Base-by-base conservation (phyloP, 768 basidiomycete genomes). In the Boletus rubroflammeus region DNA sequence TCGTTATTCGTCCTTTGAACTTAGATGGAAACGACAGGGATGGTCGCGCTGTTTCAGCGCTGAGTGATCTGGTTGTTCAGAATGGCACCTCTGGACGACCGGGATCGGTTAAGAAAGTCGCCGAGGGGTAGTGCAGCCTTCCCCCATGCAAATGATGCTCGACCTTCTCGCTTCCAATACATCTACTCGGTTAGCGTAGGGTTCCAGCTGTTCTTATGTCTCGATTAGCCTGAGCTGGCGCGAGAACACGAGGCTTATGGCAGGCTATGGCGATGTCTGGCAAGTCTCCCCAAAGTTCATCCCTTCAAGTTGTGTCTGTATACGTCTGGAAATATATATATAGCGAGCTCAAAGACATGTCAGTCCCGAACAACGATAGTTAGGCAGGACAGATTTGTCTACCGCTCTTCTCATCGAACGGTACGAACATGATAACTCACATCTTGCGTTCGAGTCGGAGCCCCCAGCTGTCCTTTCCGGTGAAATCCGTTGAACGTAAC, bases 1-100 rank as follows among this genome's bases (percentile, higher is more conserved):
- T 49, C 50, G 19, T 48, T 40, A 55, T 54, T 42, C 48, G 45
- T 54, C 26, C 44, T 8, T n/a, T 10, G 39, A 44, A 60, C n/a
- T 23, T 9, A 38, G 32, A 45, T n/a, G 39, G 41, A 50, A 23
- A 42, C n/a, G 47, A 21, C 35, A 50, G 19, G 36, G 14, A 25
- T 21, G 31, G 14, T 25, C 48, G 55, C 31, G 40, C 28, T 47
- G 55, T 53, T 50, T 43, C 59, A 35, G 36, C 14, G 35, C 60
- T 32, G 42, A 40, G 19, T 25, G 41, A 51, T 34, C 39, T 40
- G 31, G 10, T 38, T 11, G 19, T 25, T 59, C 47, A 34, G 40
- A 50, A 6, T n/a, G n/a, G n/a, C n/a, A n/a, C n/a, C n/a, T 28
- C 48, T 42, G 23, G n/a, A 41, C n/a, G 29, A 47, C 46, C 19